Conservation (phyloP, 1,284 basidiomycete genomes). For the Ceratobasidium sp. region DNA sequence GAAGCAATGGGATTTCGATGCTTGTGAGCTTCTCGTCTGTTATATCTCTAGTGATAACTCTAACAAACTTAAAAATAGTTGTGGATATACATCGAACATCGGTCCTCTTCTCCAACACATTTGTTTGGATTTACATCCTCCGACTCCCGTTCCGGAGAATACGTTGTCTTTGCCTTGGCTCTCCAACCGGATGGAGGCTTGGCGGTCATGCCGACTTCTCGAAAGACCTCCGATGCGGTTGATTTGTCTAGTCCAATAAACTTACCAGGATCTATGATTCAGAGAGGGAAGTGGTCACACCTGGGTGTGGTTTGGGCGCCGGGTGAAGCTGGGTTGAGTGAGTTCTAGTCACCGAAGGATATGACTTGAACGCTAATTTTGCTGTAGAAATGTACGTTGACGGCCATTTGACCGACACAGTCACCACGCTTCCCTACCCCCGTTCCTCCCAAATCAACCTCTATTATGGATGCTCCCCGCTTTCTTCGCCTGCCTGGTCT, state of each 20-base stretch:
- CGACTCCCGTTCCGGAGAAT: conserved; percentile 17
- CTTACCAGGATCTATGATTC: conserved; percentile 36
- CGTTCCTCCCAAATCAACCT: conserved; percentile 30
- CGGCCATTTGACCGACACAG: conserved; percentile 72
- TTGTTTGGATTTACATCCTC: conserved; percentile 38
- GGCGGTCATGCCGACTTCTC: conserved; percentile 26
- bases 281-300: conserved; percentile 33
- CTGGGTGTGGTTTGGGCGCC: conserved; percentile 33
- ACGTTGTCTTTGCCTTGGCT: conserved; percentile 16
- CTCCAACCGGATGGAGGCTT: conserved; percentile 34
- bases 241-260: conserved; percentile 10
- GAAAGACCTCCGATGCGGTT: conserved; percentile 13
- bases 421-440: conserved; percentile 58
- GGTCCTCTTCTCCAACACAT: conserved; percentile 29
- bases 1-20: conserved; percentile 38
- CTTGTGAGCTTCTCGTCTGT: conserved; percentile 36
- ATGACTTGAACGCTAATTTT: conserved; percentile 36
- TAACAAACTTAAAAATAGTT: conserved; percentile 26
- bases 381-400: conserved; percentile 77
- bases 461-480: conserved; percentile 31
- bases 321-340: conserved; percentile 22
- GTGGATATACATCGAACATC: conserved; percentile 50
- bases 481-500: not conserved
- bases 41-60: not conserved
- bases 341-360: conserved; percentile 2